A percentile compares a stretch with the other conserved stretches of the same genome.
Conservation (phyloP, 2,329 filamentous ascomycete species). For the Cladophialophora chaetospira region DNA sequence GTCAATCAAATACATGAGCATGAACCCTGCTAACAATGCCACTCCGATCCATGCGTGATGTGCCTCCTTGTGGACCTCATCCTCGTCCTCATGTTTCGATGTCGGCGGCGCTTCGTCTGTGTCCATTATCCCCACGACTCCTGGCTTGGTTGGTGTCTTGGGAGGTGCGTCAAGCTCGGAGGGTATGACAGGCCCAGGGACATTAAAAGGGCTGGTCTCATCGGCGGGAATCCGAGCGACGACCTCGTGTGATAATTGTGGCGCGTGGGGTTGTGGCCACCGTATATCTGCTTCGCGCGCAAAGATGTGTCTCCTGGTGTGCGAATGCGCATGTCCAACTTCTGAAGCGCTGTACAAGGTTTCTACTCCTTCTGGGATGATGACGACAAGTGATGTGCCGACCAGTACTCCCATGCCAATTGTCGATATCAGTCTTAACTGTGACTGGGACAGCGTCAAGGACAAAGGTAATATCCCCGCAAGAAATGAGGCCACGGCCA, state of each 20-base stretch:
- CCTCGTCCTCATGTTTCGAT: constrained; percentile 45
- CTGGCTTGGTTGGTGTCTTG: constrained; percentile 35
- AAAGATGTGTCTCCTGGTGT: constrained; percentile 37
- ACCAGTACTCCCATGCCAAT: constrained; percentile 93
- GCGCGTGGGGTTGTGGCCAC: constrained; percentile 32
- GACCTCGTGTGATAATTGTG: background rate
- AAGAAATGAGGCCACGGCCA: constrained; percentile 78
- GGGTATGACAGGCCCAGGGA: constrained; percentile 38
- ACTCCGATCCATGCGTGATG: constrained; percentile 81
- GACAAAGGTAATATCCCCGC: constrained; percentile 89
- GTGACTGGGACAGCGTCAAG: constrained; percentile 81
- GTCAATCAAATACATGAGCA: constrained; percentile 96
- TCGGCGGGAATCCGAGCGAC: constrained; percentile 12
- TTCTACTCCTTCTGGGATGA: constrained; percentile 95
- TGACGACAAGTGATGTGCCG: constrained; percentile 92
- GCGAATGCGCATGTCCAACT: constrained; percentile 31
- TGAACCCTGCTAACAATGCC: constrained; percentile 82
- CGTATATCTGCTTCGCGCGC: constrained; percentile 34
- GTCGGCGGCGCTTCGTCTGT: constrained; percentile 37
- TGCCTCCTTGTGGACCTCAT: constrained; percentile 43
- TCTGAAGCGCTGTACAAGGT: constrained; percentile 68
- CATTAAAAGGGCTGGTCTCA: constrained; percentile 28
- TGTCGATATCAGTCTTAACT: constrained; percentile 85
- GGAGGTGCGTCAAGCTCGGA: constrained; percentile 30
- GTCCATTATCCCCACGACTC: constrained; percentile 33